These are phyloP conservation scores for Dactylonectria estremocensis DNA, from an alignment of 2,329 filamentous ascomycete species.

Conservation along the genomic window DNA sequence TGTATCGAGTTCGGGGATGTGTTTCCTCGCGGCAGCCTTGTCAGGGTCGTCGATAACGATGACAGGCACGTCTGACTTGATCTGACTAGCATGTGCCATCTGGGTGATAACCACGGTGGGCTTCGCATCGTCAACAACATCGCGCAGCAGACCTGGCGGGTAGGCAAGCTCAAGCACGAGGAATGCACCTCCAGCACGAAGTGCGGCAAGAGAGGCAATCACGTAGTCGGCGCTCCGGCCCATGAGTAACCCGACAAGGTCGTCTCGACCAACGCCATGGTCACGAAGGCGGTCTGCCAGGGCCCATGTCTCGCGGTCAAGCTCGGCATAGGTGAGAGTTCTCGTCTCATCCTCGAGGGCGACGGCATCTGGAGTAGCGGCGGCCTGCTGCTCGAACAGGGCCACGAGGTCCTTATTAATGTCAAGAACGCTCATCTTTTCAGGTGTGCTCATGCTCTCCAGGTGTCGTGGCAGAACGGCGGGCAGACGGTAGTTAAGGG, in stretches of 20 bases:
- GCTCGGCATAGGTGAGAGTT: constrained; percentile 80
- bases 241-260: constrained; percentile 82
- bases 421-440: constrained; percentile 76
- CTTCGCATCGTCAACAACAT: constrained; percentile 83
- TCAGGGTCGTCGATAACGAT: constrained; percentile 73
- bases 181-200: constrained; percentile 85
- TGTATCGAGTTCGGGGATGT: constrained; percentile 53
- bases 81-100: constrained; percentile 73
- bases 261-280: constrained; percentile 80
- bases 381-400: constrained; percentile 79
- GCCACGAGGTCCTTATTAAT: constrained; percentile 80
- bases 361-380: constrained; percentile 76
- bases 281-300: constrained; percentile 75
- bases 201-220: constrained; percentile 82
- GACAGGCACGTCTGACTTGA: constrained; percentile 74
- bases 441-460: constrained; percentile 25
- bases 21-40: constrained; percentile 45
- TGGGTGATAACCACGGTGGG: constrained; percentile 81
- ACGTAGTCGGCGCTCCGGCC: constrained; percentile 85
- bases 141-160: constrained; percentile 79
- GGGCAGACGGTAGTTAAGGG: constrained; percentile 22
- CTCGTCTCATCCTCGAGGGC: constrained; percentile 80
- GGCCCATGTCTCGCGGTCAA: constrained; percentile 77
- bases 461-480: constrained; percentile 11
- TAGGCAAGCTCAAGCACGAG: constrained; percentile 86